Evolutionary conservation across 306 rosid species (phyloP).

Genomic region (Trifolium repens): DNA sequence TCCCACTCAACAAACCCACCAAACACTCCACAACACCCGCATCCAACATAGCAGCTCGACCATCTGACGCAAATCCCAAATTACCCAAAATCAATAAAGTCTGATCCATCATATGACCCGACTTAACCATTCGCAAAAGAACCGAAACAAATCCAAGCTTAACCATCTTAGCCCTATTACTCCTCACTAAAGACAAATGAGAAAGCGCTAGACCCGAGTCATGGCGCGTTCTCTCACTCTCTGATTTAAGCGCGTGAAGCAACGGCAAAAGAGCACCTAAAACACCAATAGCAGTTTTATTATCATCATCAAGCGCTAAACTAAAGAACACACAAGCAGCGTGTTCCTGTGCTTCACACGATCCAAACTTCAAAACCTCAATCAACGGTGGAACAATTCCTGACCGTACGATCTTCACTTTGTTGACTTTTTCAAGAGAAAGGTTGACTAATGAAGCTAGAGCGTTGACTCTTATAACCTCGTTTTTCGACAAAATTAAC

Average conservation of each 20-base stretch:
- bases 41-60: constrained; percentile 77
- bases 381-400: constrained; percentile 84
- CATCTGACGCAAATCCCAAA: constrained; percentile 63
- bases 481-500: constrained; percentile 54
- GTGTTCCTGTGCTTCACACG: constrained; percentile 81
- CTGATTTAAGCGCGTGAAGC: constrained; percentile 63
- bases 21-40: constrained; percentile 75
- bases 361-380: constrained; percentile 66
- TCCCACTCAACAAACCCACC: constrained; percentile 47
- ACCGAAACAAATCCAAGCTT: constrained; percentile 68
- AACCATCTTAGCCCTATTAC: constrained; percentile 76
- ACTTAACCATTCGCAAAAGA: constrained; percentile 59
- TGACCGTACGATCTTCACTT: constrained; percentile 85
- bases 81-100: constrained; percentile 58
- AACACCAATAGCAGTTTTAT: constrained; percentile 83
- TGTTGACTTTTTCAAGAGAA: constrained; percentile 67
- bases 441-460: constrained; percentile 82
- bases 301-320: constrained; percentile 71
- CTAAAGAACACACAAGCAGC: constrained; percentile 85
- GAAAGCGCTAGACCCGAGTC: constrained; percentile 85
- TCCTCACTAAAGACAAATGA: constrained; percentile 74
- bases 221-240: constrained; percentile 74
- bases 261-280: constrained; percentile 80
- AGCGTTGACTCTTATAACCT: constrained; percentile 66
- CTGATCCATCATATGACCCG: constrained; percentile 67